Evolutionary conservation across 768 basidiomycete genomes (phyloP).

Genomic region (Lactifluus piperatus): DNA sequence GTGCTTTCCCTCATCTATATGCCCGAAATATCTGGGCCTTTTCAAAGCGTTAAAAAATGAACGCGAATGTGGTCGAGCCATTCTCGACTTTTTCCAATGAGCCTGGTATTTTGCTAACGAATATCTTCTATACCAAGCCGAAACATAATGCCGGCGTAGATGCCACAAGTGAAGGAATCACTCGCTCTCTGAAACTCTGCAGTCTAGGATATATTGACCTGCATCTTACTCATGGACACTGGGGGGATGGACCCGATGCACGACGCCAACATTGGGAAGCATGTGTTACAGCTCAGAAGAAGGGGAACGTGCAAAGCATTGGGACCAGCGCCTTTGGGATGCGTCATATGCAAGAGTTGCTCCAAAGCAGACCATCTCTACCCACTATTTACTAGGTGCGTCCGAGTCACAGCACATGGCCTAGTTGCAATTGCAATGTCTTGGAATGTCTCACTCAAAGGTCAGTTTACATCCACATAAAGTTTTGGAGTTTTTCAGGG

Average conservation of each 20-base stretch:
- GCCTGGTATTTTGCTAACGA: constrained; percentile 42
- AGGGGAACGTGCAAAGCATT: constrained; percentile 43
- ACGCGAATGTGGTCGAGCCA: constrained; percentile 50
- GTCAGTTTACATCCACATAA: constrained; percentile 63
- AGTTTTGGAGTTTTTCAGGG: constrained; percentile 49
- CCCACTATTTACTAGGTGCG: constrained; percentile 56
- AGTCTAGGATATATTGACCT: constrained; percentile 60
- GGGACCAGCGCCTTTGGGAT: constrained; percentile 59
- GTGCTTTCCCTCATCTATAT: constrained; percentile 1
- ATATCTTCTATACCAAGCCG: constrained; percentile 65
- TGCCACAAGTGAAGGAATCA: constrained; percentile 39
- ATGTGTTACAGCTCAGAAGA: constrained; percentile 52
- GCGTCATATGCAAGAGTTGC: constrained; percentile 48
- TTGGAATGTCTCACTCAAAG: constrained; percentile 21
- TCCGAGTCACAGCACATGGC: not conserved
- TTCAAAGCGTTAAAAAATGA: constrained; percentile 59
- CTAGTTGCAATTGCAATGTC: constrained; percentile 1
- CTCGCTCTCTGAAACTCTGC: constrained; percentile 43
- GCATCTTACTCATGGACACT: constrained; percentile 63
- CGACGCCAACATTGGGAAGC: constrained; percentile 60
- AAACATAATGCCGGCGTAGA: constrained; percentile 48
- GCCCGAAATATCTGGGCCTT: constrained; percentile 31
- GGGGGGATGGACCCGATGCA: constrained; percentile 45
- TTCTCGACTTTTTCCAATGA: constrained; percentile 44
- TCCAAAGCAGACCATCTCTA: constrained; percentile 36